Conservation (phyloP, 352 stramenopile genomes). For the Phytophthora lateralis region DNA sequence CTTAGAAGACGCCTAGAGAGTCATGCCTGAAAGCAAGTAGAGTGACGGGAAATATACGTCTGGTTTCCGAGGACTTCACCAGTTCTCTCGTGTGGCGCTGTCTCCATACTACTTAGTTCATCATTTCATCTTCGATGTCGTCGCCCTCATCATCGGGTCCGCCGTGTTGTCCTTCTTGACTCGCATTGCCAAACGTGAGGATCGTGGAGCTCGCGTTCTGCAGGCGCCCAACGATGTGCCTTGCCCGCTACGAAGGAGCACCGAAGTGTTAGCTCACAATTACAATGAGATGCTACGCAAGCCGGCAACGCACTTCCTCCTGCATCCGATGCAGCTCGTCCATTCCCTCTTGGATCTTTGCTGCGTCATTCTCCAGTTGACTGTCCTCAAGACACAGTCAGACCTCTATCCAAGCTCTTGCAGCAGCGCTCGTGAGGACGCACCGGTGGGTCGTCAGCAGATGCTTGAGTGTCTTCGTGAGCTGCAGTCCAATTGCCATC, state of each 20-base stretch:
- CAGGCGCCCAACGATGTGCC: conserved; percentile 44
- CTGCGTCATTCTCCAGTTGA: conserved; percentile 56
- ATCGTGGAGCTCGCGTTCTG: conserved; percentile 66
- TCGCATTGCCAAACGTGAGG: conserved; percentile 48
- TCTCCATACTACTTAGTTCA: conserved; percentile 18
- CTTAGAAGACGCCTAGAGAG: conserved; percentile 28
- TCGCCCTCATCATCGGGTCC: conserved; percentile 14
- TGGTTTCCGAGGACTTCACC: conserved; percentile 19
- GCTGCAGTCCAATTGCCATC: conserved; percentile 1
- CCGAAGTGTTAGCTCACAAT: conserved; percentile 1
- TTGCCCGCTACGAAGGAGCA: conserved; percentile 32
- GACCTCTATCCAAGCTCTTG: neutral
- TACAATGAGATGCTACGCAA: neutral
- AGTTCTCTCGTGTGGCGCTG: conserved; percentile 6
- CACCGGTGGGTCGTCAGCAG: conserved; percentile 40
- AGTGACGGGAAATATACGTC: conserved; percentile 37
- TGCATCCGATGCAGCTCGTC: conserved; percentile 61
- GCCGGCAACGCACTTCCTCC: conserved; percentile 41
- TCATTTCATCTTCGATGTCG: conserved; percentile 24
- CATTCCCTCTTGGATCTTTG: conserved; percentile 65
- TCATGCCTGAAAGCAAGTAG: conserved; percentile 27
- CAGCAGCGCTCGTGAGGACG: conserved; percentile 5
- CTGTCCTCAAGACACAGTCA: conserved; percentile 28
- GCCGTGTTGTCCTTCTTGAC: conserved; percentile 20
- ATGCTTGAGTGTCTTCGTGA: conserved; percentile 42